phyloP scores from a whole-genome alignment of 306 rosid genomes.

The Bauhinia variegata region DNA sequence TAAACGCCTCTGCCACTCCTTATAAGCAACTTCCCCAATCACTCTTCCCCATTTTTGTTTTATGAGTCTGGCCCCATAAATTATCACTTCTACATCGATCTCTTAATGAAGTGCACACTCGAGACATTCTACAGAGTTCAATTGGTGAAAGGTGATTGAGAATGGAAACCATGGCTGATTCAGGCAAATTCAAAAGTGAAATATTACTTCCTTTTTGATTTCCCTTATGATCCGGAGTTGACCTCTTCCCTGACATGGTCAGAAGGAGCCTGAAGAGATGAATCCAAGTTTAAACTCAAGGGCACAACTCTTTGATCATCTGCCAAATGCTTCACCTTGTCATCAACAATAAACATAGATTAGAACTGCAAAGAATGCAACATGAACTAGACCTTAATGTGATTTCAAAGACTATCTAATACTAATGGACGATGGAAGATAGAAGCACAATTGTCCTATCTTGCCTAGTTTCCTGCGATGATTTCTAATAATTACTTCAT shows the following conservation, averaged over 20 bases:
- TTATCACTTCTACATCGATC: slow-evolving; percentile 54
- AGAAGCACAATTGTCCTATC: too few relatives aligned
- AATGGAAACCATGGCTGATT: slow-evolving; percentile 53
- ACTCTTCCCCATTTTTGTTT: slow-evolving; percentile 62
- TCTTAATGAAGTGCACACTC: slow-evolving; percentile 57
- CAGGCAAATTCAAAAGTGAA: slow-evolving; percentile 68
- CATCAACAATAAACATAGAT: too few relatives aligned
- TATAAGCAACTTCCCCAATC: slow-evolving; percentile 49
- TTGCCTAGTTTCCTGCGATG: too few relatives aligned
- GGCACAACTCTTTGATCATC: too few relatives aligned
- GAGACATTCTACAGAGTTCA: slow-evolving; percentile 50
- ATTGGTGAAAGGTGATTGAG: slow-evolving; percentile 64
- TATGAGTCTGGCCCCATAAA: slow-evolving; percentile 64
- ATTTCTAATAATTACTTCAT: too few relatives aligned
- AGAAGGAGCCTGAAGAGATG: not conserved
- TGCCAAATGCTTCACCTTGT: too few relatives aligned
- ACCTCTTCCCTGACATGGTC: slow-evolving; percentile 22
- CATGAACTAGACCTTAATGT: too few relatives aligned
- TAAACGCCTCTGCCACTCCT: slow-evolving; percentile 57
- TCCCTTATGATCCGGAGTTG: slow-evolving; percentile 36
- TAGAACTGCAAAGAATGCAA: too few relatives aligned
- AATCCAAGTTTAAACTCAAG: too few relatives aligned
- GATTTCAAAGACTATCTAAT: too few relatives aligned
- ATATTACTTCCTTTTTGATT: slow-evolving; percentile 27
- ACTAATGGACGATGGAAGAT: too few relatives aligned